phyloP scores from a whole-genome alignment of 176 grass and related monocot genomes.

The Hordeum marinum region DNA sequence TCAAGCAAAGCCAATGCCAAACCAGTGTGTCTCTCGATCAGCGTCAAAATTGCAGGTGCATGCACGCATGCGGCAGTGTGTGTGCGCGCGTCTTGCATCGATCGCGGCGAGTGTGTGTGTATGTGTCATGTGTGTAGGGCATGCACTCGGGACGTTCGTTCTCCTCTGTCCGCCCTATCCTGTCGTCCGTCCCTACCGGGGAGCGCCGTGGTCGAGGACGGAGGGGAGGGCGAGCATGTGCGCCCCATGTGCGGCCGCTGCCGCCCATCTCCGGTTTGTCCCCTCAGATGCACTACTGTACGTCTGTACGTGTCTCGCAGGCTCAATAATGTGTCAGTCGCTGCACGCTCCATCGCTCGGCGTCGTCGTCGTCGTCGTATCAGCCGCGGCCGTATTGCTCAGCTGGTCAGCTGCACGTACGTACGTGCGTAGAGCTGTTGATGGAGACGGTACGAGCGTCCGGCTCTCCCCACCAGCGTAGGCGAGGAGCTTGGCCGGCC shows the following conservation, averaged over 20 bases:
- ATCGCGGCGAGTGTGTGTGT: not conserved
- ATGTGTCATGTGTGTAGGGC: not conserved
- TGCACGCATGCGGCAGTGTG: not conserved
- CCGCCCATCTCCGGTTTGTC: slow-evolving; percentile 2
- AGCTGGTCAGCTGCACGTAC: not conserved
- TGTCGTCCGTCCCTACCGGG: not conserved
- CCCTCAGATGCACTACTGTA: not conserved
- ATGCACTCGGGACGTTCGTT: not conserved
- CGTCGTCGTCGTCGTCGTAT: too few species aligned
- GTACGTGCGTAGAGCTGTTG: not conserved
- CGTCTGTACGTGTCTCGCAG: not conserved
- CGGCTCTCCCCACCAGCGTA: too few species aligned
- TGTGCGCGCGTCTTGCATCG: not conserved
- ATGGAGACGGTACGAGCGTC: not conserved
- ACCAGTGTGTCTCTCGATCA: not conserved
- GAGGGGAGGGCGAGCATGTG: slow-evolving; percentile 1
- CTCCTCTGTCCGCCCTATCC: too few species aligned
- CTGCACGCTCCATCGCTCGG: not conserved
- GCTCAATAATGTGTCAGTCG: not conserved
- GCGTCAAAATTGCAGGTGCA: not conserved
- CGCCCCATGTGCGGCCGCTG: slow-evolving; percentile 13
- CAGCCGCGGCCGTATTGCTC: not conserved
- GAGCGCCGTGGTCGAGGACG: not conserved
- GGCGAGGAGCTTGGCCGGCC: too few species aligned
- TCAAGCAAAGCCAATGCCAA: not conserved